Conservation (phyloP, 768 basidiomycete genomes). For the Suillus brevipes region DNA sequence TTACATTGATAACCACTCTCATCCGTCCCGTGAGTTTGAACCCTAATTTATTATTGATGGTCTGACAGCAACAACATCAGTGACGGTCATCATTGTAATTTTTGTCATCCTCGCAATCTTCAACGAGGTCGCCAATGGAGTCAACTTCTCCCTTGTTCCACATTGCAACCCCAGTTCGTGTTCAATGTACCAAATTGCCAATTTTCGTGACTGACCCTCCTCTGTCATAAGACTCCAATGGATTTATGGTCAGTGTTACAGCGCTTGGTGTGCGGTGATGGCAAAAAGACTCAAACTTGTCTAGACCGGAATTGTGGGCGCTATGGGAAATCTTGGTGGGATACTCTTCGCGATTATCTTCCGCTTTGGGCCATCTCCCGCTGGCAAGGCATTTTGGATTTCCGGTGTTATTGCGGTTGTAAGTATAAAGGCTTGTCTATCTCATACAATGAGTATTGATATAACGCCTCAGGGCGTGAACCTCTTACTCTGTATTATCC, state of each 20-base stretch:
- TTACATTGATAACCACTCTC: constrained; percentile 33
- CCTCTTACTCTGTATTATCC: constrained; percentile 16
- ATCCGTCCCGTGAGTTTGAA: constrained; percentile 22
- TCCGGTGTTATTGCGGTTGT: constrained; percentile 43
- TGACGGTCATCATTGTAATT: constrained; percentile 38
- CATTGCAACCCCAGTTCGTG: constrained; percentile 47
- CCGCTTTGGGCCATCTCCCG: constrained; percentile 41
- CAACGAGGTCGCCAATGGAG: constrained; percentile 49
- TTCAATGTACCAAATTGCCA: constrained; percentile 7
- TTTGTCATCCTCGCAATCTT: constrained; percentile 39
- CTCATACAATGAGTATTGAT: neutral
- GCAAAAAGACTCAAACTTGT: neutral
- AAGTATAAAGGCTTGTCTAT: constrained; percentile 2
- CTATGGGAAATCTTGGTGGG: constrained; percentile 44
- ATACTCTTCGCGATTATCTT: constrained; percentile 50
- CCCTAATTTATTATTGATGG: neutral
- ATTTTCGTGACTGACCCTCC: neutral
- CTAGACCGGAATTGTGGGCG: constrained; percentile 41
- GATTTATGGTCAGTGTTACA: constrained; percentile 32
- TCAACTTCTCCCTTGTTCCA: constrained; percentile 51
- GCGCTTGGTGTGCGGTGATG: neutral
- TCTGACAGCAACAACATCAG: constrained; percentile 12
- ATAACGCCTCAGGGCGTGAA: constrained; percentile 18
- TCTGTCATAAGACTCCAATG: constrained; percentile 26
- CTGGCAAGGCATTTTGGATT: constrained; percentile 49